Conservation (phyloP, 1,284 basidiomycete genomes). For the Malassezia dermatis region DNA sequence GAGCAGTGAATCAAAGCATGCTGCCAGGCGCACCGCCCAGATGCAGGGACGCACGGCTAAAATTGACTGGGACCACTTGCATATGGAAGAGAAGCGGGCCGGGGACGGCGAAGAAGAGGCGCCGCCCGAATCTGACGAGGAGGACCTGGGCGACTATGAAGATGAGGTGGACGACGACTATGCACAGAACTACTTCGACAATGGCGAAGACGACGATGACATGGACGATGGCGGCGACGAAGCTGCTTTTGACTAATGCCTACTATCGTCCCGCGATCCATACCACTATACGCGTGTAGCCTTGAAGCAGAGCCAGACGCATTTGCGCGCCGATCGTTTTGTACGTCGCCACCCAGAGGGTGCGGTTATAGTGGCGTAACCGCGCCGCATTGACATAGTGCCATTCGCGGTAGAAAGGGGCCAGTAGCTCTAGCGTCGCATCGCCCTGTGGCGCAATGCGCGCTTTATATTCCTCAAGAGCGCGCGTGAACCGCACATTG, state of each 20-base stretch:
- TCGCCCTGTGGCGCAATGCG: background rate
- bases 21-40: background rate
- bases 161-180: conserved; percentile 47
- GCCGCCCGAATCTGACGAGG: conserved; percentile 31
- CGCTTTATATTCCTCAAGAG: conserved; percentile 20
- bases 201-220: conserved; percentile 41
- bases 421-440: conserved; percentile 16
- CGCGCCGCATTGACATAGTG: conserved; percentile 29
- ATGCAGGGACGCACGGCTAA: conserved; percentile 4
- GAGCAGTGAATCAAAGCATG: conserved; percentile 31
- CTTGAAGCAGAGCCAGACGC: background rate
- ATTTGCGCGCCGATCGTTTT: conserved; percentile 8
- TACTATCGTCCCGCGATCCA: conserved; percentile 3
- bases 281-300: conserved; percentile 1
- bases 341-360: conserved; percentile 21
- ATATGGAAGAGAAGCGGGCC: conserved; percentile 25
- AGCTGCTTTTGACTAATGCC: conserved; percentile 32
- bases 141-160: conserved; percentile 41
- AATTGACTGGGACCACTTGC: conserved; percentile 38
- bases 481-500: conserved; percentile 38
- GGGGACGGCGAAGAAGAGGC: conserved; percentile 29
- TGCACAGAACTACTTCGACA: conserved; percentile 46
- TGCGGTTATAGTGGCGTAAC: conserved; percentile 37
- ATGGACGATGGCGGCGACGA: conserved; percentile 34
- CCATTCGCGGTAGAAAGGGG: conserved; percentile 43